phyloP scores from a whole-genome alignment of 768 basidiomycete genomes.

The Mycena vulgaris region DNA sequence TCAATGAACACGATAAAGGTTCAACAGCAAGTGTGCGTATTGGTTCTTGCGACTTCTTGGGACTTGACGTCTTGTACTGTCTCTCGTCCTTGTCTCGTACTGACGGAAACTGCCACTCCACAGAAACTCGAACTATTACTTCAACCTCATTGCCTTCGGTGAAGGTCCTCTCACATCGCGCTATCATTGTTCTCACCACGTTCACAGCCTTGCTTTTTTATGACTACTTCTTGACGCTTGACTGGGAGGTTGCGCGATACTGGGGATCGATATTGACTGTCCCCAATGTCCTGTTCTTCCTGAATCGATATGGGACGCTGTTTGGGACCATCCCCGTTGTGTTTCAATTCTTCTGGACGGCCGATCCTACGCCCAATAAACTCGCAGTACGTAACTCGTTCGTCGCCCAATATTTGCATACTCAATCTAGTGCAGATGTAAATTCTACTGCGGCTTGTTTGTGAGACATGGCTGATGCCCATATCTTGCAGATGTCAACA shows the following conservation, averaged over 20 bases:
- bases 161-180: not conserved
- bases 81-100: not conserved
- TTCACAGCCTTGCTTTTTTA: conserved; percentile 22
- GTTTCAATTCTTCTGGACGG: conserved; percentile 31
- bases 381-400: conserved; percentile 2
- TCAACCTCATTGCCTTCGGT: conserved; percentile 26
- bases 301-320: conserved; percentile 34
- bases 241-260: conserved; percentile 25
- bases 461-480: not conserved
- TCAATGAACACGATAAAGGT: conserved; percentile 27
- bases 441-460: not conserved
- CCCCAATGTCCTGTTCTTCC: conserved; percentile 27
- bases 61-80: too few species aligned
- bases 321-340: conserved; percentile 28
- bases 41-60: too few species aligned
- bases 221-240: conserved; percentile 29
- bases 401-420: not conserved
- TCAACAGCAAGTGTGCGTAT: conserved; percentile 9
- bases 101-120: not conserved
- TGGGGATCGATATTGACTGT: conserved; percentile 14
- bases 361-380: conserved; percentile 12
- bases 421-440: not conserved
- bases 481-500: conserved; percentile 1
- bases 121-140: conserved; percentile 28
- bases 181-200: not conserved